A percentile compares a stretch with the other conserved stretches of the same genome.
Conservation (phyloP, 306 rosid genomes). For the Ormosia semicastrata region DNA sequence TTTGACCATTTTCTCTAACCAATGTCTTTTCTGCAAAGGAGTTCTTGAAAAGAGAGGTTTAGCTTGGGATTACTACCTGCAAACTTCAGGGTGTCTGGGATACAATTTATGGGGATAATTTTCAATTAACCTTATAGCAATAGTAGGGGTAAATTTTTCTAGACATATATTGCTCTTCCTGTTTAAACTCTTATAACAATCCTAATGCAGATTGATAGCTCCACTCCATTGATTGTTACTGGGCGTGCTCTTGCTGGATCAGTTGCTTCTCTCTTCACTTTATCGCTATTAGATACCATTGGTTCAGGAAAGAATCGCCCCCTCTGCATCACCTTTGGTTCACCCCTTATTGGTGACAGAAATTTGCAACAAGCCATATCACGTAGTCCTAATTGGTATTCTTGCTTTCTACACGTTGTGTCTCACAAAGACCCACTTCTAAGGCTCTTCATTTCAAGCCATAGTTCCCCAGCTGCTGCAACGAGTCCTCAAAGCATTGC, state of each 20-base stretch:
- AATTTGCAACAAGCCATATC: constrained; percentile 39
- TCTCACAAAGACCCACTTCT: constrained; percentile 50
- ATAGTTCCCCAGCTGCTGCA: background rate
- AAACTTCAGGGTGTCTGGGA: background rate
- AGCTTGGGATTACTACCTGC: background rate
- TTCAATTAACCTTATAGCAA: background rate
- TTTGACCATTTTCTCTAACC: background rate
- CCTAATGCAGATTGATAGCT: constrained; percentile 24
- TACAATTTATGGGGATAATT: background rate
- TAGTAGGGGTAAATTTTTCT: background rate
- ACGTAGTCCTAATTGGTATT: constrained; percentile 49
- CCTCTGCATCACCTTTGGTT: constrained; percentile 78
- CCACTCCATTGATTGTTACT: constrained; percentile 43
- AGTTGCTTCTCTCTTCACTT: constrained; percentile 71
- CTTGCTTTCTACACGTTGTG: constrained; percentile 68
- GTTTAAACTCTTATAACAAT: background rate
- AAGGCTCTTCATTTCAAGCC: background rate
- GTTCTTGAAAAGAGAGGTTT: background rate
- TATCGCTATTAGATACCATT: constrained; percentile 43
- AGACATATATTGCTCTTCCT: background rate
- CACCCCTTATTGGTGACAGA: constrained; percentile 61
- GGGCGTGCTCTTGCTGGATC: constrained; percentile 67
- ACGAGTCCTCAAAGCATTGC: background rate
- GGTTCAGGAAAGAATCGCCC: constrained; percentile 43
- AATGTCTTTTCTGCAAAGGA: background rate